phyloP scores from a whole-genome alignment of 2,329 filamentous ascomycete genomes.

The Amesomyces nigricolor region DNA sequence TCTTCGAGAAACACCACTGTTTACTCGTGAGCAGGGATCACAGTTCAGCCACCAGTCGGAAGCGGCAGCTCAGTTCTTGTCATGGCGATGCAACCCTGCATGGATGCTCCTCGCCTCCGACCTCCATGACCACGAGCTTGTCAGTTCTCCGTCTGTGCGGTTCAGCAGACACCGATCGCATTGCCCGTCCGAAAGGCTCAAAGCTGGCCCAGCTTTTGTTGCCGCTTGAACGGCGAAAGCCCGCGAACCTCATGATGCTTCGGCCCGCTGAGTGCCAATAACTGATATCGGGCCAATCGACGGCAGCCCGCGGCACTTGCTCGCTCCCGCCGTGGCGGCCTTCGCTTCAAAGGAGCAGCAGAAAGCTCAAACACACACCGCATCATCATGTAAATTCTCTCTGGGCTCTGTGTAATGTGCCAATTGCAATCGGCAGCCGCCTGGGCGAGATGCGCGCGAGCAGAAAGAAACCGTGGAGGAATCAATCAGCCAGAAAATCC shows the following conservation, averaged over 20 bases:
- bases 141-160: conserved; percentile 18
- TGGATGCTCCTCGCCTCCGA: conserved; percentile 17
- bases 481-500: conserved; percentile 26
- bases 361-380: not conserved
- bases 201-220: conserved; percentile 1
- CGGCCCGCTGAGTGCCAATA: conserved; percentile 3
- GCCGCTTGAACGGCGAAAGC: not conserved
- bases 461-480: conserved; percentile 2
- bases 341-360: not conserved
- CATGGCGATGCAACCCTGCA: conserved; percentile 18
- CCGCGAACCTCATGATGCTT: not conserved
- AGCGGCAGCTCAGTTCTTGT: conserved; percentile 10
- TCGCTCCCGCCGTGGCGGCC: not conserved
- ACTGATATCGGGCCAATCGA: not conserved
- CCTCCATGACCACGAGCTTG: conserved; percentile 24
- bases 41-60: conserved; percentile 14
- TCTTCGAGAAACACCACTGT: conserved; percentile 6
- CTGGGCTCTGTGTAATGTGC: not conserved
- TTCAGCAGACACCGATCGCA: conserved; percentile 1
- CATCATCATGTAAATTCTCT: not conserved
- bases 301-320: not conserved
- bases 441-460: conserved; percentile 12
- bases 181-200: too few relatives aligned
- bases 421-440: conserved; percentile 6
- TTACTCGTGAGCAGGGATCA: conserved; percentile 6